Conservation (phyloP, 2,329 filamentous ascomycete genomes). For the Metarhizium sp. region DNA sequence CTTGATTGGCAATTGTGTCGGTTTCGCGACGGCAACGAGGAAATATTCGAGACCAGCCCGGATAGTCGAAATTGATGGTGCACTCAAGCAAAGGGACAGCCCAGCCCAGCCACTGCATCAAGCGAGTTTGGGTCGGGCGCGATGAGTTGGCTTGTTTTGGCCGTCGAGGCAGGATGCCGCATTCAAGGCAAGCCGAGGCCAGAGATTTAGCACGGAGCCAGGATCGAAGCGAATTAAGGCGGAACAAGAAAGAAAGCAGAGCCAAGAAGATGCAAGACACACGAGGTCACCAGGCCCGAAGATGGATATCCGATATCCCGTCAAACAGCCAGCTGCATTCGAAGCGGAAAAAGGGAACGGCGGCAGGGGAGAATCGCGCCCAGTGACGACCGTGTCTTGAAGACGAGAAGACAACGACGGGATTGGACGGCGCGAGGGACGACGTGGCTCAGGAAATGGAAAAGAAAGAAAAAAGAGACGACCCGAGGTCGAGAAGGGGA, state of each 20-base stretch:
- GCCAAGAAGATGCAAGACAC: conserved; percentile 12
- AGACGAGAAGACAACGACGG: conserved; percentile 7
- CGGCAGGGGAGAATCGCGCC: background rate
- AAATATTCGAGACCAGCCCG: conserved; percentile 40
- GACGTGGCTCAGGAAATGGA: conserved; percentile 11
- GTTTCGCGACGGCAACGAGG: conserved; percentile 14
- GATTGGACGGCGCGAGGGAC: conserved; percentile 16
- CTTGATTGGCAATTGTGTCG: conserved; percentile 10
- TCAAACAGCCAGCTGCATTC: conserved; percentile 14
- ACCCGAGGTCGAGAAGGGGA: conserved; percentile 21
- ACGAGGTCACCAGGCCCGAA: conserved; percentile 12
- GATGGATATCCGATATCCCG: conserved; percentile 7
- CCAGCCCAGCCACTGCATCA: conserved; percentile 35
- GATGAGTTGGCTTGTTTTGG: conserved; percentile 16
- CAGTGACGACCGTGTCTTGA: conserved; percentile 5
- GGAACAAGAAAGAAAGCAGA: conserved; percentile 8
- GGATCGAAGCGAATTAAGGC: conserved; percentile 1
- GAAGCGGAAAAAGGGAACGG: conserved; percentile 8
- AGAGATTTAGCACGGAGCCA: background rate
- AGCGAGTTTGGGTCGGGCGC: conserved; percentile 27
- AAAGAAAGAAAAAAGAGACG: conserved; percentile 18
- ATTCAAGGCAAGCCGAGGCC: conserved; percentile 18
- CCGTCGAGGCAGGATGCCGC: conserved; percentile 29
- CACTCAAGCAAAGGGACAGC: conserved; percentile 15
- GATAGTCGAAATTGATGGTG: conserved; percentile 20